Evolutionary conservation across 495 filamentous ascomycete genomes (phyloP).

Genomic region (Trichoderma orchidacearum): DNA sequence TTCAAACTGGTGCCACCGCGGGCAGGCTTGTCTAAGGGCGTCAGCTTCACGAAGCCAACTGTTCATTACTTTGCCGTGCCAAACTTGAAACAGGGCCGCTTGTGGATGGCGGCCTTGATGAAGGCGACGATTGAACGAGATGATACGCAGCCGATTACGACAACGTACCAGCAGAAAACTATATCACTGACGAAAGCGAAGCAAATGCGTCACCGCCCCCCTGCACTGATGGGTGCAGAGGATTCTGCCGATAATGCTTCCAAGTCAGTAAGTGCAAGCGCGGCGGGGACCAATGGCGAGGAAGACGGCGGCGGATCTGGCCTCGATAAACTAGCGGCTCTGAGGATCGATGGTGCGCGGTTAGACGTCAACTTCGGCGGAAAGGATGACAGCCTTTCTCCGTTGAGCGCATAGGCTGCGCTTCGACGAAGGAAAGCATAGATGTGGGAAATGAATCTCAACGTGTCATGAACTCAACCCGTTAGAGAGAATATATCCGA

Average conservation of each 20-base stretch:
- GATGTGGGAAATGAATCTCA: not conserved
- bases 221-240: conserved; percentile 65
- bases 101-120: conserved; percentile 99
- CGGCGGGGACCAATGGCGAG: conserved; percentile 1
- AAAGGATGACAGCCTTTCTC: not conserved
- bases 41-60: conserved; percentile 93
- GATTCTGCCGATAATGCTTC: conserved; percentile 30
- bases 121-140: conserved; percentile 98
- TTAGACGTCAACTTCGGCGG: not conserved
- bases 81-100: conserved; percentile 69
- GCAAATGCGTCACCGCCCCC: conserved; percentile 72
- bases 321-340: conserved; percentile 1
- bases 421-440: conserved; percentile 3
- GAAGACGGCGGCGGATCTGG: conserved; percentile 6
- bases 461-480: not conserved
- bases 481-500: not conserved
- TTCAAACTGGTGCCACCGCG: conserved; percentile 96
- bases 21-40: conserved; percentile 71
- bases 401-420: not conserved
- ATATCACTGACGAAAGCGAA: conserved; percentile 77
- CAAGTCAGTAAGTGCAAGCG: not conserved
- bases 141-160: conserved; percentile 58
- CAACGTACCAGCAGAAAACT: conserved; percentile 90
- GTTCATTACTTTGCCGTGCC: conserved; percentile 97
- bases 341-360: conserved; percentile 2